Conservation (phyloP, 345 rosid species). For the Microthlaspi erraticum region DNA sequence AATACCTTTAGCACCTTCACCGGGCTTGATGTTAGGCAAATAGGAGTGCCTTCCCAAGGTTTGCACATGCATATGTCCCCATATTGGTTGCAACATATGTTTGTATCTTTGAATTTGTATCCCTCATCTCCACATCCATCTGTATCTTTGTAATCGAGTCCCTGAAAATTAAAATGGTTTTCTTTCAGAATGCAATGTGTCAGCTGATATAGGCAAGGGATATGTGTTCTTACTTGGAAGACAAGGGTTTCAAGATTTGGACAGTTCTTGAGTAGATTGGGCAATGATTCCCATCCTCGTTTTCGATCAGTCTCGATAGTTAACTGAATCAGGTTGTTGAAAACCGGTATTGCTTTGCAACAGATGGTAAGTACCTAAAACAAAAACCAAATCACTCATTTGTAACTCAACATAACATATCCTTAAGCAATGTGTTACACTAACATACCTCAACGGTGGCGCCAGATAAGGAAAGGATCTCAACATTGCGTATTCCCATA, state of each 20-base stretch:
- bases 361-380: not conserved
- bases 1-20: not conserved
- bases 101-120: too few relatives aligned
- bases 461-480: not conserved
- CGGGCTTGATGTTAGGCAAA: not conserved
- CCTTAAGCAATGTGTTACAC: too few relatives aligned
- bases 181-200: too few relatives aligned
- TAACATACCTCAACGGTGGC: not conserved
- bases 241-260: slow-evolving; percentile 8
- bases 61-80: not conserved
- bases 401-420: too few relatives aligned
- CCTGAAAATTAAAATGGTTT: not conserved
- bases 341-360: not conserved
- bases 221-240: too few relatives aligned
- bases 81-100: too few relatives aligned
- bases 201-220: too few relatives aligned
- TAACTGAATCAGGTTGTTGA: not conserved
- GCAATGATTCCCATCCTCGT: not conserved
- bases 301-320: not conserved
- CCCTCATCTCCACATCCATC: too few relatives aligned
- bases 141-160: not conserved
- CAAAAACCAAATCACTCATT: not conserved
- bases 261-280: not conserved
- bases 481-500: not conserved
- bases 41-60: not conserved